Conservation (phyloP, 2,329 filamentous ascomycete species). For the Talaromyces islandicus region DNA sequence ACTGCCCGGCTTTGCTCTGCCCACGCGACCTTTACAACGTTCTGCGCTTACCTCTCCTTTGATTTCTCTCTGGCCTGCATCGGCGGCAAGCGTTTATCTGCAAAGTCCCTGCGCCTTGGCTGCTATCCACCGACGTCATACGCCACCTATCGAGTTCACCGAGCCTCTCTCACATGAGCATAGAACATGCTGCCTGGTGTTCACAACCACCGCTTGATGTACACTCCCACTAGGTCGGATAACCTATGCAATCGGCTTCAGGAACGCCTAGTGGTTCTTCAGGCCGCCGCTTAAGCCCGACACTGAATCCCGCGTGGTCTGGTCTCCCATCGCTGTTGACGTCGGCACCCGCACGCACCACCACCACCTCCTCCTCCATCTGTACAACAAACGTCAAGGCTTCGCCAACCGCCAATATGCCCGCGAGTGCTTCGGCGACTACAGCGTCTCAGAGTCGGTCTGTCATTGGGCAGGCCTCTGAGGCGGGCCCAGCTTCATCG, state of each 20-base stretch:
- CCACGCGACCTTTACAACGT: background rate
- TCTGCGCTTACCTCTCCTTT: background rate
- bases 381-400: background rate
- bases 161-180: background rate
- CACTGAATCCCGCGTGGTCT: background rate
- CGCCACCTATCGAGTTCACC: constrained; percentile 2
- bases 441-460: constrained; percentile 14
- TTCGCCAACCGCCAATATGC: background rate
- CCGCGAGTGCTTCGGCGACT: background rate
- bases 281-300: background rate
- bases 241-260: background rate
- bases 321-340: background rate
- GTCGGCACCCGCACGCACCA: constrained; percentile 1
- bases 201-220: background rate
- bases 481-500: constrained; percentile 14
- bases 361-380: constrained; percentile 2
- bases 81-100: background rate
- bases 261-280: background rate
- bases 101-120: background rate
- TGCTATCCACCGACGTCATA: constrained; percentile 8
- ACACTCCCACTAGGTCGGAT: background rate
- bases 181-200: background rate
- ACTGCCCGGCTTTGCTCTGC: background rate
- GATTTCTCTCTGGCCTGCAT: background rate
- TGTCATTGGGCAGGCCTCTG: constrained; percentile 10